Evolutionary conservation across 805 yeast species (phyloP), one percentile per base, ranked within the genome.

Genomic region (Hanseniaspora thailandica): DNA sequence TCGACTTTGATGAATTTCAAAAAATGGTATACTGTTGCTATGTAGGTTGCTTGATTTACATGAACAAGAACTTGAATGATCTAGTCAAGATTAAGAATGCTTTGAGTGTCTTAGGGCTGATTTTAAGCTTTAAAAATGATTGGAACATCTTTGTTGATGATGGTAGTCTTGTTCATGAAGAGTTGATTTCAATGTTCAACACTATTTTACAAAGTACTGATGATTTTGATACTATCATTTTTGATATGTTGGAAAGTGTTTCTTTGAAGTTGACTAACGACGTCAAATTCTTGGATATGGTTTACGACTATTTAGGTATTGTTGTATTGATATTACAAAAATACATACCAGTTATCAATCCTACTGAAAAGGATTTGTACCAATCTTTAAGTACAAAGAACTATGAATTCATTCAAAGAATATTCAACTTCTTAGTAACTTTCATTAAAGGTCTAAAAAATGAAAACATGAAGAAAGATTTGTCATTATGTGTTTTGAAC

Each of bases 11-110:
- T 12, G 88, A 82, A 55, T 69, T 77, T 1, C 72, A 76, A 5
- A 78, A 77, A 56, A 84, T 88, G 59, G 82, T 84, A 65, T 84
- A 86, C 62, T 82, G 87, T 30, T 65, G 89, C 38, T 85, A 84
- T 67, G 85, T 96, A 10, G 84, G 86, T 59, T 86, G 96, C 63
- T 73, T 88, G 48, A 95, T 86, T 59, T 77, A 83, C 0, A 70
- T 88, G 56, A 75, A 82, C 47, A 76, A 75, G 49, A 60, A 59
- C 39, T 55, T 57, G 13, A 65, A 65, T 25, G 65, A 65, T 30
- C 52, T 55, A 31, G 55, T 57, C 1, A 47, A 60, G 9, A 64
- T 68, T 20, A 54, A 61, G 30, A 62, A 66, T 30, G 76, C 81
- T 2, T 61, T 76, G 12, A 69, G 69, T 2, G 80, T 84, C 0